Percentiles rank a stretch among this genome's conserved stretches.
Evolutionary conservation across 164 flowering plant genomes (phyloP).

Genomic region (Aristolochia contorta): DNA sequence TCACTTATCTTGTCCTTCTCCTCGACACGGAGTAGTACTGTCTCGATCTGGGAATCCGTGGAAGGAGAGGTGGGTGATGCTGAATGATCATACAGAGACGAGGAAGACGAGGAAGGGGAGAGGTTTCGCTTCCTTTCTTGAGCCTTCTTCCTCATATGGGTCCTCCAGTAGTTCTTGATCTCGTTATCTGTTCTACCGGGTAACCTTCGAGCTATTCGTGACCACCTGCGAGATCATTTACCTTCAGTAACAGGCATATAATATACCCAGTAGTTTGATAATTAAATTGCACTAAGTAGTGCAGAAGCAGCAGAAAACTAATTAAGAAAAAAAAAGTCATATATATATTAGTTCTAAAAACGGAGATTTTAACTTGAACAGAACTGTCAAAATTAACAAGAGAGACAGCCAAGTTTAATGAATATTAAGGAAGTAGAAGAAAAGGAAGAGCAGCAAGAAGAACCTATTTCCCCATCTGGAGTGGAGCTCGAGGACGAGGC

Average conservation of each 20-base stretch:
- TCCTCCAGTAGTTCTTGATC: conserved; percentile 97
- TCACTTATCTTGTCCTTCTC: neutral
- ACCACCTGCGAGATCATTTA: conserved; percentile 41
- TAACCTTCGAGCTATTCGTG: conserved; percentile 76
- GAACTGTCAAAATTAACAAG: too few relatives aligned
- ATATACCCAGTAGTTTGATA: too few relatives aligned
- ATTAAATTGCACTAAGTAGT: too few relatives aligned
- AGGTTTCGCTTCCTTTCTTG: conserved; percentile 52
- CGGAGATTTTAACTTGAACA: too few relatives aligned
- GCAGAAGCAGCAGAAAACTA: neutral
- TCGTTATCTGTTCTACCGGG: conserved; percentile 97
- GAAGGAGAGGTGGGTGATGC: conserved; percentile 22
- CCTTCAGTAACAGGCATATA: too few relatives aligned
- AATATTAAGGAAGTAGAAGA: too few relatives aligned
- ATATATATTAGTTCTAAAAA: too few relatives aligned
- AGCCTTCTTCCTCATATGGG: conserved; percentile 86
- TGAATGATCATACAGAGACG: conserved; percentile 29
- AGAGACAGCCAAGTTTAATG: neutral
- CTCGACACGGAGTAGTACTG: neutral
- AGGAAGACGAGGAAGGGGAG: conserved; percentile 31
- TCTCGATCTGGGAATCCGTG: conserved; percentile 14
- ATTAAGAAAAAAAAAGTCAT: too few relatives aligned
- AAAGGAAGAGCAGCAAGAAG: conserved; percentile 1
- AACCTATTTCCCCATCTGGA: conserved; percentile 96
- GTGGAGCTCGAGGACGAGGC: conserved; percentile 84